Evolutionary conservation across 768 basidiomycete species (phyloP).

Genomic region (Panaeolus cyanescens): DNA sequence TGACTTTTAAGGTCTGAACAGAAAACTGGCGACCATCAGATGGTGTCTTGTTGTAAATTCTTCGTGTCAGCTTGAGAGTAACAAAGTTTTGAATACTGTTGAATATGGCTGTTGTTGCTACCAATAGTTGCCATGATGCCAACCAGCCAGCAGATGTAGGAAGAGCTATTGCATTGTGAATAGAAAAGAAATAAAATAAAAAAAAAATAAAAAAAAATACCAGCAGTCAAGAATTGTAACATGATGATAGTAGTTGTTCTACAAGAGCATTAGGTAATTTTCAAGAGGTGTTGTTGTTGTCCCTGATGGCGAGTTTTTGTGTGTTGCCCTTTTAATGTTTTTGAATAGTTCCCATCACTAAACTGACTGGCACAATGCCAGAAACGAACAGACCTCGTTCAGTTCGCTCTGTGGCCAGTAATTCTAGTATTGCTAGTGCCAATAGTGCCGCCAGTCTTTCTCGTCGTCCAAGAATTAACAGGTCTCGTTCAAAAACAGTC

Average conservation of each 20-base stretch:
- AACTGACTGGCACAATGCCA: constrained; percentile 17
- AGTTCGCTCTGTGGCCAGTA: constrained; percentile 50
- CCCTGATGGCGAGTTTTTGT: constrained; percentile 8
- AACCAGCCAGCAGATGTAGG: constrained; percentile 72
- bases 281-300: constrained; percentile 1
- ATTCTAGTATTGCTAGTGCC: constrained; percentile 49
- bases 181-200: not conserved
- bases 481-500: constrained; percentile 56
- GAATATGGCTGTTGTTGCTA: constrained; percentile 77
- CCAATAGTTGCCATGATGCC: constrained; percentile 86
- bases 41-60: constrained; percentile 64
- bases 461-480: constrained; percentile 49
- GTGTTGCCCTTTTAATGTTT: constrained; percentile 19
- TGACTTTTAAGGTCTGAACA: not conserved
- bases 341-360: constrained; percentile 26
- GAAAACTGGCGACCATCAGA: constrained; percentile 31
- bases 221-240: constrained; percentile 20
- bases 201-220: constrained; percentile 15
- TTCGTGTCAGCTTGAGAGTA: constrained; percentile 75
- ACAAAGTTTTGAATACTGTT: constrained; percentile 85
- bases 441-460: constrained; percentile 38
- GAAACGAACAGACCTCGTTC: constrained; percentile 32
- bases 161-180: constrained; percentile 43
- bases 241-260: constrained; percentile 14
- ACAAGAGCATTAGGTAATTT: constrained; percentile 11